A percentile compares a stretch with the other conserved stretches of the same genome.
Conservation (phyloP, 176 grass and related monocot genomes). For the Zoysia pacifica region DNA sequence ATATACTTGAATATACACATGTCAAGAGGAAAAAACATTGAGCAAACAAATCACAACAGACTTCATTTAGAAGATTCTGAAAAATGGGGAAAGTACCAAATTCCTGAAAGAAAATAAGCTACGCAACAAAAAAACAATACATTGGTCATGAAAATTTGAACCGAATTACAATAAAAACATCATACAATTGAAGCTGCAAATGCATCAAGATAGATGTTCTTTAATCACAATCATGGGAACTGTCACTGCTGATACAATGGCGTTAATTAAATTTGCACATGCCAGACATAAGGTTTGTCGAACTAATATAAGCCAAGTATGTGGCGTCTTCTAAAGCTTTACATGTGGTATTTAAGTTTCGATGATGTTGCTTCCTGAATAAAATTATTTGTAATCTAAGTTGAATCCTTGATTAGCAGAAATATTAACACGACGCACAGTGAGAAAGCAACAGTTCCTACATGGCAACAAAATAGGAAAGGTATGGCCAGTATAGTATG, state of each 20-base stretch:
- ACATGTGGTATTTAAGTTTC: no score
- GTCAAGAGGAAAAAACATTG: neutral
- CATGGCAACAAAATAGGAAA: no score
- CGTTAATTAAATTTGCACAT: neutral
- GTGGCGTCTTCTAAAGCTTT: neutral
- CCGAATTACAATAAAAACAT: neutral
- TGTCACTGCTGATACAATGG: neutral
- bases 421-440: conserved; percentile 2
- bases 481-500: neutral
- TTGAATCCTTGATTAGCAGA: no score
- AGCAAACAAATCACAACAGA: conserved; percentile 11
- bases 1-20: conserved; percentile 5
- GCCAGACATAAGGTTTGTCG: neutral
- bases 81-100: conserved; percentile 8
- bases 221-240: neutral
- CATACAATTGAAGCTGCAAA: neutral
- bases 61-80: neutral
- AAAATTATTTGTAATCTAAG: no score
- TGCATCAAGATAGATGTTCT: neutral
- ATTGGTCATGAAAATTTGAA: neutral
- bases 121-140: neutral
- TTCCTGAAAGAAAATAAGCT: neutral
- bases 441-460: conserved; percentile 2
- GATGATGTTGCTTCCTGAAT: no score
- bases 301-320: neutral